Conservation (phyloP, 2,329 filamentous ascomycete genomes). For the Fusarium piperis region DNA sequence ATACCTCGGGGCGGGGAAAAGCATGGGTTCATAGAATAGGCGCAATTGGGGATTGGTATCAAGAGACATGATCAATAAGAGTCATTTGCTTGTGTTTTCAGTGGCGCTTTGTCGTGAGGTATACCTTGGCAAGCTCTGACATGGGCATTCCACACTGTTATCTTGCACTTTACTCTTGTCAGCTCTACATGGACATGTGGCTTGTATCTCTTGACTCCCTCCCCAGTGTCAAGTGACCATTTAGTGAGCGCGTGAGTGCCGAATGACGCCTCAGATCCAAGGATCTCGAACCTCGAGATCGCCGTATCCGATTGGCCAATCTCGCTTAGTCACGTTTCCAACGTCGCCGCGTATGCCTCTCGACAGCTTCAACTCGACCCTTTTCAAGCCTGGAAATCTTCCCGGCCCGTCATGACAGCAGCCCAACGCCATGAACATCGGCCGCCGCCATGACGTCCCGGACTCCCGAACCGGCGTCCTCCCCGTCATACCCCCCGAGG, state of each 20-base stretch:
- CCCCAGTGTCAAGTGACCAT: not conserved
- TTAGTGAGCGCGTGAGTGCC: not conserved
- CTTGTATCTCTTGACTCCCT: not conserved
- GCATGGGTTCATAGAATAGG: slow-evolving; percentile 33
- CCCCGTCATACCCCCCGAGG: slow-evolving; percentile 56
- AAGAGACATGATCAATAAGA: slow-evolving; percentile 15
- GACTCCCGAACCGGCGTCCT: slow-evolving; percentile 49
- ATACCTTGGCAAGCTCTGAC: not conserved
- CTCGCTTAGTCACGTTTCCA: slow-evolving; percentile 34
- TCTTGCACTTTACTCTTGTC: not conserved
- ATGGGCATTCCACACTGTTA: not conserved
- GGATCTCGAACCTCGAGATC: slow-evolving; percentile 7
- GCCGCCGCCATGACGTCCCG: slow-evolving; percentile 46
- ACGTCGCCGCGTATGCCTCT: slow-evolving; percentile 7
- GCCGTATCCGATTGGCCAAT: slow-evolving; percentile 28
- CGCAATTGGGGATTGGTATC: slow-evolving; percentile 27
- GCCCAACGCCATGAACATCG: slow-evolving; percentile 47
- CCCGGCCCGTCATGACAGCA: slow-evolving; percentile 43
- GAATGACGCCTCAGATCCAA: slow-evolving; percentile 24
- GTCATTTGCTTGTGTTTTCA: not conserved
- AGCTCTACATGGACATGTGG: not conserved
- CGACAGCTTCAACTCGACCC: not conserved
- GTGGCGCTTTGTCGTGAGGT: too few relatives aligned
- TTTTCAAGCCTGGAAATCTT: not conserved
- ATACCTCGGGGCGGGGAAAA: slow-evolving; percentile 28